These are phyloP conservation scores for Echria macrotheca DNA, from an alignment of 495 filamentous ascomycete species.

Conservation along the genomic window DNA sequence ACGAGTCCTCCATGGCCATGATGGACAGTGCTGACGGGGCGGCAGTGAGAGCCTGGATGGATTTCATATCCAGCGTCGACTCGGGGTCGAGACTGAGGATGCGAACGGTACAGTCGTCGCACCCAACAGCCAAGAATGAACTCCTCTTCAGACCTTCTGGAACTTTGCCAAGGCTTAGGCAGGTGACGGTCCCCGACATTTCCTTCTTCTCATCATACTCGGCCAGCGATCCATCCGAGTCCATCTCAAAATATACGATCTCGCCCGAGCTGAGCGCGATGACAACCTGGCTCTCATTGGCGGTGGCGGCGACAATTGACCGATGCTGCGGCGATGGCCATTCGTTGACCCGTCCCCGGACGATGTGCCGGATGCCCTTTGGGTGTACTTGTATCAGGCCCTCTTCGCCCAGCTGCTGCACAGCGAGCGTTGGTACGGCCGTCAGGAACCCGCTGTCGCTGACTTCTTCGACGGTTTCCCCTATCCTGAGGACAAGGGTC, in stretches of 20 bases:
- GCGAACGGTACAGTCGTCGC: conserved; percentile 91
- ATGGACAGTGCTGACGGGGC: conserved; percentile 86
- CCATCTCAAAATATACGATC: conserved; percentile 97
- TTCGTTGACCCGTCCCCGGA: conserved; percentile 78
- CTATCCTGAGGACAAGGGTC: conserved; percentile 83
- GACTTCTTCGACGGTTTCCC: conserved; percentile 93
- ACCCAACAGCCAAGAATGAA: conserved; percentile 90
- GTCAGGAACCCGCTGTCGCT: conserved; percentile 87
- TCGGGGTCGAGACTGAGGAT: conserved; percentile 88
- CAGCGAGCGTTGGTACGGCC: conserved; percentile 78
- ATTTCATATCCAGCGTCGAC: conserved; percentile 82
- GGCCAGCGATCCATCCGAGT: conserved; percentile 79
- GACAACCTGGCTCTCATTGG: conserved; percentile 89
- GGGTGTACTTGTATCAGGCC: conserved; percentile 92
- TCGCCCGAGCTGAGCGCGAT: conserved; percentile 92
- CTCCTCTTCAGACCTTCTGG: conserved; percentile 82
- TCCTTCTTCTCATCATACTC: conserved; percentile 94
- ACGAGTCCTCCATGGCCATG: conserved; percentile 87
- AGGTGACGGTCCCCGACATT: conserved; percentile 94
- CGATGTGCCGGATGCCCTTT: conserved; percentile 87
- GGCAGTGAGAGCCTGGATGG: conserved; percentile 86
- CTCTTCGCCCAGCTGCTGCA: conserved; percentile 91
- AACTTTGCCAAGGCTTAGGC: conserved; percentile 86
- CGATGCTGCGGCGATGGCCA: conserved; percentile 92
- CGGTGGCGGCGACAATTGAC: conserved; percentile 90